A percentile compares a stretch with the other conserved stretches of the same genome.
Conservation (phyloP, 805 yeast genomes). For the Candida fluviatilis region DNA sequence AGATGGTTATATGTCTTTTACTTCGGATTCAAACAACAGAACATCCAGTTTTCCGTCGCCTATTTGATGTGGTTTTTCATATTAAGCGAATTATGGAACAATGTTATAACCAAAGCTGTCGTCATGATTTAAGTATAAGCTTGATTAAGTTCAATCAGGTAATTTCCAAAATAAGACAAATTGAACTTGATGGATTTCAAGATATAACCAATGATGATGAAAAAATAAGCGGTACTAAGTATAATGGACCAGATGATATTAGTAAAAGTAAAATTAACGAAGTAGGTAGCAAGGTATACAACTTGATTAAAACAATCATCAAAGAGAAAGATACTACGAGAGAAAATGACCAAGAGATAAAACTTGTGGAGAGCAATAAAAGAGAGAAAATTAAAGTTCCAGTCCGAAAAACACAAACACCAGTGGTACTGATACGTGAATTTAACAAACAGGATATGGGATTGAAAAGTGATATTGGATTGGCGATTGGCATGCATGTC, state of each 20-base stretch:
- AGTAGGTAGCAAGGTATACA: background rate
- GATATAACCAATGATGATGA: background rate
- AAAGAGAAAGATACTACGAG: no score
- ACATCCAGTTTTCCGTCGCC: background rate
- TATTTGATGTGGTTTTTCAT: background rate
- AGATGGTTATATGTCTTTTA: background rate
- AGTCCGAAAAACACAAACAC: no score
- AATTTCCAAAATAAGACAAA: background rate
- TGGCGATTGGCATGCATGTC: background rate
- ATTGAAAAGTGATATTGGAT: no score
- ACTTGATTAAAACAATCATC: no score
- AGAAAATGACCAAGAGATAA: no score
- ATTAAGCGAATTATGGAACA: background rate
- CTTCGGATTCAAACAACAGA: background rate
- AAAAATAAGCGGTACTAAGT: background rate
- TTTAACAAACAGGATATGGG: no score
- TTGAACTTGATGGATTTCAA: background rate
- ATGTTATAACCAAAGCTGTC: background rate
- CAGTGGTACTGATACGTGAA: no score
- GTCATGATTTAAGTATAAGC: background rate
- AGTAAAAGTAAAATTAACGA: background rate
- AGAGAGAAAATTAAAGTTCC: no score
- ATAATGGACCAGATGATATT: background rate
- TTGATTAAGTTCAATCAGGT: slow-evolving; percentile 1
- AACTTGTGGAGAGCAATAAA: no score